Evolutionary conservation across 805 yeast species (phyloP).

Genomic region (Candida railenensis): DNA sequence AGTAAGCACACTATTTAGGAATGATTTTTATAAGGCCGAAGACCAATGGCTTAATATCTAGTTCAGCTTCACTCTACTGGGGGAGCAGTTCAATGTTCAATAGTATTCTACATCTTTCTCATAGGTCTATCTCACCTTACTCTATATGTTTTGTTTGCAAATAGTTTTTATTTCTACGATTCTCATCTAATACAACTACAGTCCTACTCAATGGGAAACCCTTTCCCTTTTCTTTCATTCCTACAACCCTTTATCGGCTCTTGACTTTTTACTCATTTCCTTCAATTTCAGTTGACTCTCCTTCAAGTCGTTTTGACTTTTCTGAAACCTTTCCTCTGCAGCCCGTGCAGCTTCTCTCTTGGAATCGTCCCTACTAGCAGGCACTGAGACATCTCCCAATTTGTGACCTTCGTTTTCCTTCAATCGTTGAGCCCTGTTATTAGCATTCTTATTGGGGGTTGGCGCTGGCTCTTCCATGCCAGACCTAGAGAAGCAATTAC

Average conservation of each 20-base stretch:
- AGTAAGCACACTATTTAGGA: too few species aligned
- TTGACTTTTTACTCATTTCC: conserved; percentile 28
- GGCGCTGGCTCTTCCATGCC: background rate
- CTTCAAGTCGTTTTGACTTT: conserved; percentile 24
- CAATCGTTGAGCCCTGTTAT: background rate
- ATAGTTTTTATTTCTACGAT: background rate
- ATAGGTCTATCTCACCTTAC: too few species aligned
- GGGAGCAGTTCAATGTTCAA: too few species aligned
- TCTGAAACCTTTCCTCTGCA: conserved; percentile 33
- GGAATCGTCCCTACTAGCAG: conserved; percentile 10
- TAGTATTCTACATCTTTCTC: too few species aligned
- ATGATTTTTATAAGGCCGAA: too few species aligned
- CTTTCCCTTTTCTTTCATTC: too few species aligned
- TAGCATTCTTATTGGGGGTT: background rate
- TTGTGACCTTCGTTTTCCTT: conserved; percentile 11
- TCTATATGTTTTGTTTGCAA: too few species aligned
- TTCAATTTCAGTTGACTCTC: conserved; percentile 29
- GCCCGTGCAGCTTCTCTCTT: conserved; percentile 39
- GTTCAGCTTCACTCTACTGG: too few species aligned
- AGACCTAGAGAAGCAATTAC: conserved; percentile 24
- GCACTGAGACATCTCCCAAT: conserved; percentile 13
- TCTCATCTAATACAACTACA: too few species aligned
- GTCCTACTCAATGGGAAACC: too few species aligned
- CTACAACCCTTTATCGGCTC: conserved; percentile 31
- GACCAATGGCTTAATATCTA: too few species aligned